A percentile compares a stretch with the other conserved stretches of the same genome.
These are phyloP conservation scores for Agaricales sp. DNA, from an alignment of 1,284 basidiomycete genomes.

Conservation along the genomic window DNA sequence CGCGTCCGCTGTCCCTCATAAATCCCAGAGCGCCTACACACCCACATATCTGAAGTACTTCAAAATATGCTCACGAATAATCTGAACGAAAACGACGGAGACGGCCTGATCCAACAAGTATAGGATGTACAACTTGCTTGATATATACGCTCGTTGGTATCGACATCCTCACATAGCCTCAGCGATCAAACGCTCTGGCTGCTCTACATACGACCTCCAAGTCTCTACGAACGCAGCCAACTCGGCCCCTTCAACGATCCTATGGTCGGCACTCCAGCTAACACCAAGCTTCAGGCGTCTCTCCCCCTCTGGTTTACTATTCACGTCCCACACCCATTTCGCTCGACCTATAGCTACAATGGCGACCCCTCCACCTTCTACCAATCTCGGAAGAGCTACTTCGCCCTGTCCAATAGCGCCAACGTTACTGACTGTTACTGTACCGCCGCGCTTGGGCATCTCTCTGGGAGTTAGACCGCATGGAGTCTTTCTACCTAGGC, in stretches of 20 bases:
- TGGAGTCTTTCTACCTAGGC: conserved; percentile 57
- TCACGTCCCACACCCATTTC: conserved; percentile 73
- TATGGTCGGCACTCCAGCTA: conserved; percentile 86
- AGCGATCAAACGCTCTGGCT: conserved; percentile 64
- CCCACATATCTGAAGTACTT: background rate
- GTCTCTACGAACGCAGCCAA: conserved; percentile 83
- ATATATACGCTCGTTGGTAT: no score
- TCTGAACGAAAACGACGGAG: background rate
- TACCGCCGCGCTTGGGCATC: conserved; percentile 63
- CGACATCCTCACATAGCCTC: conserved; percentile 49
- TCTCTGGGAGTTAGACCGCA: conserved; percentile 51
- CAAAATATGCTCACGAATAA: background rate
- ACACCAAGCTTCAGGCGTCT: conserved; percentile 64
- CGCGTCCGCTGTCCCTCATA: background rate
- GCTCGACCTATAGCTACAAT: conserved; percentile 86
- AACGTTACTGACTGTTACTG: conserved; percentile 82
- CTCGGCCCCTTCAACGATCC: conserved; percentile 90
- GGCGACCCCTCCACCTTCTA: conserved; percentile 83
- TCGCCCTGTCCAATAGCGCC: conserved; percentile 72
- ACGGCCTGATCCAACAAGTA: background rate
- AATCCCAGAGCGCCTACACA: background rate
- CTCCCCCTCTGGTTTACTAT: conserved; percentile 35
- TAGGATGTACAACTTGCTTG: background rate
- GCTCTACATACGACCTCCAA: conserved; percentile 82
- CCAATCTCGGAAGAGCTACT: conserved; percentile 68